Evolutionary conservation across 2,329 filamentous ascomycete genomes (phyloP), one percentile per base, ranked within the genome.

Genomic region (Venturia carpophila): DNA sequence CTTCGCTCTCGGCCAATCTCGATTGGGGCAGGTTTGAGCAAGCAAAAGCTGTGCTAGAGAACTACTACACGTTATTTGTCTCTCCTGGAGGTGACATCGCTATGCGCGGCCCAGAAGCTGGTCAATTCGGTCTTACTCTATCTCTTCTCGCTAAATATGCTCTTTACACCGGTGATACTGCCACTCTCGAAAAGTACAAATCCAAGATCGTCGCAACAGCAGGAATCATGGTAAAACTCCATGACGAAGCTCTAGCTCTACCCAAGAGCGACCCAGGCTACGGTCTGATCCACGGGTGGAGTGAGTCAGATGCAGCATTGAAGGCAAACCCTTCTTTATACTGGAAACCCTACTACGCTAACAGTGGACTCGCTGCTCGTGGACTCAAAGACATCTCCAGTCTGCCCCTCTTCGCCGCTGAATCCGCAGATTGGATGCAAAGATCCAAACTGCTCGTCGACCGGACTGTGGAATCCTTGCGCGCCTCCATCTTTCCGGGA

Each of bases 231-330:
- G 19, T 62, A 15, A 49, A 52, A 34, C 34, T 62, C 19, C 64
- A 65, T 30, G 64, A 65, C 13, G 64, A 65, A 62, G 58, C 34
- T 62, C 64, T 65, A 13, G 64, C 64, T 47, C 58, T 65, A 6
- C 64, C 64, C 7, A 30, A 45, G 30, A 47, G 11, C 11, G 45
- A 61, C 5, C 58, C 64, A 7, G 56, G 64, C 17, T 62, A 65
- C 34, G 64, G 64, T 15, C 64, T 62, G n/a, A 65, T 65, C 45
- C 64, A 65, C 19, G 64, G 64, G 13, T 65, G 64, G 64, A n/a
- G 13, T 10, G 64, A 65, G 34, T 43, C 30, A 17, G 64, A 65
- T 30, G 64, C 64, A n/a, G 34, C n/a, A 10, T 42, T 65, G 13
- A 65, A 65, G 15, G 64, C 11, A 15, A 45, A 62, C 17, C 56